These are phyloP conservation scores for Thozetella sp. DNA, from an alignment of 495 filamentous ascomycete genomes.

Conservation along the genomic window DNA sequence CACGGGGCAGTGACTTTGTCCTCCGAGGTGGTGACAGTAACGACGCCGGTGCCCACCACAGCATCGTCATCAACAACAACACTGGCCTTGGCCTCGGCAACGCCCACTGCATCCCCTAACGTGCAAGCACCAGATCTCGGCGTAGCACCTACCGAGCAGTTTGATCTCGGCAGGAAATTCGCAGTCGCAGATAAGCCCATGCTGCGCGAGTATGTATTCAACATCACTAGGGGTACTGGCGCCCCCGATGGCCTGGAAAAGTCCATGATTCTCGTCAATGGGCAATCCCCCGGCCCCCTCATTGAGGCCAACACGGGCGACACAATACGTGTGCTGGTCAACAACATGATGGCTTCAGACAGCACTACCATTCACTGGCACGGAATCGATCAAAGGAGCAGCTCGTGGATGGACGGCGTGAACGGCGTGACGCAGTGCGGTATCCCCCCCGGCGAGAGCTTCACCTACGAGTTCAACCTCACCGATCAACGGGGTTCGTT, in stretches of 20 bases:
- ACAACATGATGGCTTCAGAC: slow-evolving; percentile 38
- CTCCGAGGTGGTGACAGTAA: neutral
- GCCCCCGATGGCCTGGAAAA: slow-evolving; percentile 36
- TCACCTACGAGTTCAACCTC: slow-evolving; percentile 45
- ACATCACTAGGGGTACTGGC: slow-evolving; percentile 39
- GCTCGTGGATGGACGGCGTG: slow-evolving; percentile 64
- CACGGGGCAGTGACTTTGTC: neutral
- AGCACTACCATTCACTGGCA: slow-evolving; percentile 65
- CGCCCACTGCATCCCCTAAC: neutral
- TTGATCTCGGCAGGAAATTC: slow-evolving; percentile 20
- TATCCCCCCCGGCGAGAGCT: slow-evolving; percentile 54
- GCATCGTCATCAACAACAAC: neutral
- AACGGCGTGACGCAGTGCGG: slow-evolving; percentile 66
- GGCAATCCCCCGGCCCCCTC: slow-evolving; percentile 52
- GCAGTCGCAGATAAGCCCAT: slow-evolving; percentile 1
- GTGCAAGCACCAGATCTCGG: neutral
- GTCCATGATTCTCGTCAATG: slow-evolving; percentile 52
- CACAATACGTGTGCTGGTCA: slow-evolving; percentile 41
- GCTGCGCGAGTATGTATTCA: slow-evolving; percentile 21
- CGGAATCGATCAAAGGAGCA: slow-evolving; percentile 65
- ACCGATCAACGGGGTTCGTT: slow-evolving; percentile 46
- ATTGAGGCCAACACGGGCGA: slow-evolving; percentile 52
- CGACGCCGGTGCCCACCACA: neutral
- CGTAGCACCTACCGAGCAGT: slow-evolving; percentile 2
- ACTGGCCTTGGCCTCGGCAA: neutral